These are phyloP conservation scores for Adansonia rubrostipa DNA, from an alignment of 441 rosid species.

Conservation along the genomic window DNA sequence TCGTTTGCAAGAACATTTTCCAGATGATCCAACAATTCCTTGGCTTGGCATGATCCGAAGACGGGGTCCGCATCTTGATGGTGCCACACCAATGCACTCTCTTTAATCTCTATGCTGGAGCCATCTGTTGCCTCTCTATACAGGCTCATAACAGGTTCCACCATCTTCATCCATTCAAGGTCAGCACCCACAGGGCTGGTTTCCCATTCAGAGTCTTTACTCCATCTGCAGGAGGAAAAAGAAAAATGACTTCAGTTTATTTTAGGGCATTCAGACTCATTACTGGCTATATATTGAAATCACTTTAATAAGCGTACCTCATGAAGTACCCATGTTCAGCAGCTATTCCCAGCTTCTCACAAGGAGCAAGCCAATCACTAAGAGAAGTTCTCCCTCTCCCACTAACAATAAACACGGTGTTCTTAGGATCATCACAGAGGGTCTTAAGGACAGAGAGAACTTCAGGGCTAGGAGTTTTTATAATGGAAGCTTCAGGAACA, in stretches of 20 bases:
- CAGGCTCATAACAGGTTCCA: constrained; percentile 75
- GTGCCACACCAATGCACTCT: constrained; percentile 90
- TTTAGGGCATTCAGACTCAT: not conserved
- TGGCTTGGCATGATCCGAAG: constrained; percentile 92
- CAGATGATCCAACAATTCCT: constrained; percentile 81
- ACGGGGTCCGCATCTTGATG: constrained; percentile 94
- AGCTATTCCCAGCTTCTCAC: constrained; percentile 80
- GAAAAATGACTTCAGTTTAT: not conserved
- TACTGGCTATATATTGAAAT: not conserved
- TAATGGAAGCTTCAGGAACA: constrained; percentile 67
- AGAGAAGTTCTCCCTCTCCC: constrained; percentile 72
- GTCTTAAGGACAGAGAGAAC: constrained; percentile 58
- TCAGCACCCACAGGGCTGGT: constrained; percentile 53
- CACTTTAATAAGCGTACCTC: constrained; percentile 43
- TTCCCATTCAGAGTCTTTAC: constrained; percentile 67
- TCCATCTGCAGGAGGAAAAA: constrained; percentile 51
- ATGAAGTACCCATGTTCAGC: constrained; percentile 88
- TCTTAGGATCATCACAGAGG: constrained; percentile 60
- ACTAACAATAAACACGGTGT: constrained; percentile 79
- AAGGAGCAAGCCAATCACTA: constrained; percentile 78
- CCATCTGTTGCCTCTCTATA: constrained; percentile 92
- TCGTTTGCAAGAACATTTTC: constrained; percentile 88
- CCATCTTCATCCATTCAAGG: constrained; percentile 80
- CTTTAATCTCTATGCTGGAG: constrained; percentile 73
- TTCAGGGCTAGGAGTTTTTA: constrained; percentile 67